Evolutionary conservation across 2,329 filamentous ascomycete species (phyloP).

Genomic region (Sporothrix phasma): DNA sequence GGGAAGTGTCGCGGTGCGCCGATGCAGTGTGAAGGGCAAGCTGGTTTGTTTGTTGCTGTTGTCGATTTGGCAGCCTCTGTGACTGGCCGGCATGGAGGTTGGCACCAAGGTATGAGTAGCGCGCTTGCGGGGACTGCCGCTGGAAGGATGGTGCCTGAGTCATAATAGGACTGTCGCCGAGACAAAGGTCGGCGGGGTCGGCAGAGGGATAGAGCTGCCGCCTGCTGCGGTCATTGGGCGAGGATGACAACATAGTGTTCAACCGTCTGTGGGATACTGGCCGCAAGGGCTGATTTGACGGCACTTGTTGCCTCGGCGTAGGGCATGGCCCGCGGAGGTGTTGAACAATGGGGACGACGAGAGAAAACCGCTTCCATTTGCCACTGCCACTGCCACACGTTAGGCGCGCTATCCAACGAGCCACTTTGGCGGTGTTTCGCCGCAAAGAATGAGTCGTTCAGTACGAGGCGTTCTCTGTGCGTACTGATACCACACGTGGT

Average conservation of each 20-base stretch:
- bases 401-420: slow-evolving; percentile 32
- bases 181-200: slow-evolving; percentile 5
- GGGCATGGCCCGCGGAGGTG: slow-evolving; percentile 35
- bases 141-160: neutral
- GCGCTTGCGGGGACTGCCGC: slow-evolving; percentile 10
- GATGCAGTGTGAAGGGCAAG: slow-evolving; percentile 8
- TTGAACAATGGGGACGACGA: slow-evolving; percentile 43
- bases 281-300: slow-evolving; percentile 45
- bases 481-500: slow-evolving; percentile 45
- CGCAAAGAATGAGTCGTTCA: slow-evolving; percentile 45
- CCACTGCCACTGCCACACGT: slow-evolving; percentile 21
- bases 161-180: slow-evolving; percentile 8
- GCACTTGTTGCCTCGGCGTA: slow-evolving; percentile 46
- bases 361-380: slow-evolving; percentile 30
- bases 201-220: neutral
- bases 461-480: slow-evolving; percentile 33
- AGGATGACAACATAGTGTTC: slow-evolving; percentile 31
- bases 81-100: neutral
- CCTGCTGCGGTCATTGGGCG: slow-evolving; percentile 29
- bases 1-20: slow-evolving; percentile 2
- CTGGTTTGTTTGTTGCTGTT: slow-evolving; percentile 8
- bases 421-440: slow-evolving; percentile 49
- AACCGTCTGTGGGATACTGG: slow-evolving; percentile 42
- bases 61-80: neutral
- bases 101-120: neutral